Conservation (phyloP, 1,139 yeast genomes). For the Diutina pseudorugosa region DNA sequence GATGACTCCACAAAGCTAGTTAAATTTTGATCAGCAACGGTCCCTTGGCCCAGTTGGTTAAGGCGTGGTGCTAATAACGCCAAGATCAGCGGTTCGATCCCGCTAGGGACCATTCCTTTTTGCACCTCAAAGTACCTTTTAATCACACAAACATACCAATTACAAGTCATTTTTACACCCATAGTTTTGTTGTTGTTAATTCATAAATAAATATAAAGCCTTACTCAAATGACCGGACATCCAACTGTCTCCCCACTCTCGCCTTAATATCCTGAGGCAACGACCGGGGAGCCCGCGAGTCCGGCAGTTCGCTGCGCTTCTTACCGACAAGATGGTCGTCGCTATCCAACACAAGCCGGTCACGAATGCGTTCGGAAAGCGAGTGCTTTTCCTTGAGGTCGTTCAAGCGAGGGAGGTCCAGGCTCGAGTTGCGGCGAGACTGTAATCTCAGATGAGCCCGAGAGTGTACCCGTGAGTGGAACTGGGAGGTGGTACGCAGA, state of each 20-base stretch:
- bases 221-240: neutral
- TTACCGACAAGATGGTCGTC: neutral
- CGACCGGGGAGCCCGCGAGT: neutral
- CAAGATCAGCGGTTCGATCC: slow-evolving; percentile 81
- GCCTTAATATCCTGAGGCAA: neutral
- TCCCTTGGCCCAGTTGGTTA: slow-evolving; percentile 88
- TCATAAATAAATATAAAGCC: neutral
- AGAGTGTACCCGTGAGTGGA: slow-evolving; percentile 10
- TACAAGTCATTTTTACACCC: neutral
- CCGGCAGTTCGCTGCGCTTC: neutral
- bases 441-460: slow-evolving; percentile 14
- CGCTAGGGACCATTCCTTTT: slow-evolving; percentile 60
- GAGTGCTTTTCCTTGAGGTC: slow-evolving; percentile 19
- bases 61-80: slow-evolving; percentile 87
- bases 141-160: no score
- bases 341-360: slow-evolving; percentile 14
- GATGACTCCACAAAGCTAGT: no score
- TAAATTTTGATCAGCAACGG: no score
- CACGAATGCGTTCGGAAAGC: slow-evolving; percentile 26
- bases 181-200: neutral
- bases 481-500: slow-evolving; percentile 13
- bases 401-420: slow-evolving; percentile 5
- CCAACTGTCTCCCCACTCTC: neutral
- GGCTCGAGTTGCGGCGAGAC: slow-evolving; percentile 18
- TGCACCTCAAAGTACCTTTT: neutral